phyloP scores from a whole-genome alignment of 2,329 filamentous ascomycete species.

The Calonectria ilicicola region DNA sequence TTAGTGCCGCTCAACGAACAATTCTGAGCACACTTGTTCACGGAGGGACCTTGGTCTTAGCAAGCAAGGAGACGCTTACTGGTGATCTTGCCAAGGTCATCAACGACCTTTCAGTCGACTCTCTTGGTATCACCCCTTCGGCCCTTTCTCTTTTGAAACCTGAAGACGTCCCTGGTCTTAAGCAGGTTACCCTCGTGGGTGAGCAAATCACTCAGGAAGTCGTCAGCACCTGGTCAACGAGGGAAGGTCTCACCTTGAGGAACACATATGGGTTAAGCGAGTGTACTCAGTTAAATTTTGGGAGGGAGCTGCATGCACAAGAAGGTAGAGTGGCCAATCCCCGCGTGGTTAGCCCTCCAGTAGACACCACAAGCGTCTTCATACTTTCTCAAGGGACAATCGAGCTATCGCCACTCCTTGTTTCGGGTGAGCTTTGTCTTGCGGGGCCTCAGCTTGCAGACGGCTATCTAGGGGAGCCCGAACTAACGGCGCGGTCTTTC shows the following conservation, averaged over 20 bases:
- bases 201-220: conserved; percentile 27
- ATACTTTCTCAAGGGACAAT: conserved; percentile 9
- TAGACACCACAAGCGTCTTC: conserved; percentile 22
- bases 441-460: conserved; percentile 29
- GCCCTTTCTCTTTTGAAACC: conserved; percentile 22
- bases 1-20: conserved; percentile 36
- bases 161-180: conserved; percentile 8
- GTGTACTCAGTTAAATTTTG: conserved; percentile 34
- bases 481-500: conserved; percentile 24
- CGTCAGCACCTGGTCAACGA: conserved; percentile 18
- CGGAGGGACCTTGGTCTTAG: conserved; percentile 24
- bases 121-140: conserved; percentile 37
- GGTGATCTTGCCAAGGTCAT: conserved; percentile 18
- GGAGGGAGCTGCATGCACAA: neutral
- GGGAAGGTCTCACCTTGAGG: conserved; percentile 7
- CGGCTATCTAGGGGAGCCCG: conserved; percentile 31
- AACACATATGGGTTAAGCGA: conserved; percentile 36
- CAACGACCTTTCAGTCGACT: conserved; percentile 26
- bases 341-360: conserved; percentile 5
- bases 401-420: conserved; percentile 21
- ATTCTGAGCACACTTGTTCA: conserved; percentile 31
- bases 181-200: conserved; percentile 29
- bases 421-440: conserved; percentile 35
- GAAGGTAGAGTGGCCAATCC: neutral
- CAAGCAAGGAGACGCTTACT: conserved; percentile 27